Conservation (phyloP, 495 filamentous ascomycete genomes). For the Bacidia gigantensis region DNA sequence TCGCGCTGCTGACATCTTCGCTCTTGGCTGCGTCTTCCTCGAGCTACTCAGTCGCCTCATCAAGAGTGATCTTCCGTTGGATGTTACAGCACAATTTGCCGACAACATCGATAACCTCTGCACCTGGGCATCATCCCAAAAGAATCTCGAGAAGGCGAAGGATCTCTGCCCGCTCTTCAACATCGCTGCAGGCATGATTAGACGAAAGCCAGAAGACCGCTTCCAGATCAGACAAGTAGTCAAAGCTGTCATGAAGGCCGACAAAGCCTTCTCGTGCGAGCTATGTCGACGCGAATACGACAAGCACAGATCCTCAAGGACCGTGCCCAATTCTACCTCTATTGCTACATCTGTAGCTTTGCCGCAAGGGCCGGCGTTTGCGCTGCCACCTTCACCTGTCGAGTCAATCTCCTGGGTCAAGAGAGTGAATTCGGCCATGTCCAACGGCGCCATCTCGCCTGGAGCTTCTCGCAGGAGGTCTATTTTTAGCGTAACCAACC, state of each 20-base stretch:
- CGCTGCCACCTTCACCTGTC: too few species aligned
- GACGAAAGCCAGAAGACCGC: not conserved
- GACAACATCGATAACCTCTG: conserved; percentile 3
- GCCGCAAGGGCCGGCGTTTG: too few species aligned
- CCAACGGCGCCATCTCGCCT: too few species aligned
- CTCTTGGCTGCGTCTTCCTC: conserved; percentile 5
- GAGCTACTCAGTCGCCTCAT: conserved; percentile 2
- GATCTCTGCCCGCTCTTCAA: not conserved
- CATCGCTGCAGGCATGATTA: not conserved
- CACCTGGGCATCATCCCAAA: not conserved
- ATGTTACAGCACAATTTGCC: not conserved
- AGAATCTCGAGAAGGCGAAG: not conserved
- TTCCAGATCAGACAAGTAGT: not conserved
- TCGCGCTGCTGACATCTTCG: conserved; percentile 6
- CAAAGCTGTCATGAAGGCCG: not conserved
- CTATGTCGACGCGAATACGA: not conserved
- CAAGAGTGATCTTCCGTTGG: not conserved
- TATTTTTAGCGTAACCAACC: too few species aligned
- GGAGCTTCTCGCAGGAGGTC: too few species aligned
- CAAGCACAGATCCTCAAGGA: not conserved
- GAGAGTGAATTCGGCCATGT: too few species aligned
- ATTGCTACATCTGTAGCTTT: too few species aligned
- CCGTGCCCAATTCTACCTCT: too few species aligned
- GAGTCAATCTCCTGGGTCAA: too few species aligned
- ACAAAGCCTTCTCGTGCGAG: not conserved